Evolutionary conservation across 2,329 filamentous ascomycete genomes (phyloP), one percentile per base, ranked within the genome.

Genomic region (Arthrobotrys sphaeroides): DNA sequence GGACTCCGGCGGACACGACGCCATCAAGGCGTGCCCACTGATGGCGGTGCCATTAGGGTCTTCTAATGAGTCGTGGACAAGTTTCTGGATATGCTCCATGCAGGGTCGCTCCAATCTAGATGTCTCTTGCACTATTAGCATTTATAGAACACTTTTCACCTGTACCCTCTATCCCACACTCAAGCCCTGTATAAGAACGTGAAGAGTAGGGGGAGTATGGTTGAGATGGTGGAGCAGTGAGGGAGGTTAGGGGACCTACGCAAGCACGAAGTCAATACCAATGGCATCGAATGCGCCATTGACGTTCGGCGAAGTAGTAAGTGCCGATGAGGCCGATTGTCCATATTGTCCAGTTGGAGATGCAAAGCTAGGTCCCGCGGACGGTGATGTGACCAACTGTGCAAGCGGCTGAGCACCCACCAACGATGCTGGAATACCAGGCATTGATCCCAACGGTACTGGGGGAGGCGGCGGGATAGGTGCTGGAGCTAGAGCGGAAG

Each of bases 21-120:
- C 91, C 94, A 98, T 98, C 78, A 98, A 85, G 3, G 92, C 94
- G 82, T 99, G 95, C 42, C 94, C 95, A 78, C 91, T 94, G 43
- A 91, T 90, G 90, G 62, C 87, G 84, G 66, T 88, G 82, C 78
- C 87, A 84, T 55, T 84, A 83, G 77, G 85, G 73, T 61, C 84
- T 83, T 84, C 85, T 81, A 85, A 82, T 77, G 85, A 86, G 73
- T 85, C 89, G 78, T 94, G 85, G 76, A 96, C 86, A 83, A 90
- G 92, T 79, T 79, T 73, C 49, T 93, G 91, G 84, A 94, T 87
- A 83, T 97, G 93, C 79, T 93, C 89, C 88, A 96, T 96, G 85
- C 95, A 98, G 61, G 94, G 92, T 82, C 90, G 91, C 85, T 97
- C 94, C 83, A 96, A 91, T 91, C 90, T 86, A 87, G 80, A 43